Conservation (phyloP, 306 rosid genomes). For the Abrus pulchellus region DNA sequence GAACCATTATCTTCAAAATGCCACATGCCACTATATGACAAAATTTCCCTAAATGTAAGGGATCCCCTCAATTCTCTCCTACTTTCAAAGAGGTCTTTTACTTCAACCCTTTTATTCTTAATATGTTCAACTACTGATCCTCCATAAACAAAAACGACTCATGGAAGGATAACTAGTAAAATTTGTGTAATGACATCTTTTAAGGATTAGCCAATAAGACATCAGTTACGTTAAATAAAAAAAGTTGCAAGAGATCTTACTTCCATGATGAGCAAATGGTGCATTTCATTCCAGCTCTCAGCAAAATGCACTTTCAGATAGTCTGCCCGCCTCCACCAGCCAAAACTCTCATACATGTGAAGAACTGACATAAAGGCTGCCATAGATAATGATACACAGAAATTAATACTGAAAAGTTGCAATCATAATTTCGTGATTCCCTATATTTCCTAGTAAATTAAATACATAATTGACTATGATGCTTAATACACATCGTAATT, state of each 20-base stretch:
- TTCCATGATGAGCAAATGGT: constrained; percentile 98
- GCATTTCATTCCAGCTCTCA: constrained; percentile 99
- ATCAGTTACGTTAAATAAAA: neutral
- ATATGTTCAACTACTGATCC: constrained; percentile 36
- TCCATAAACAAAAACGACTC: constrained; percentile 31
- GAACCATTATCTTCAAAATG: constrained; percentile 10
- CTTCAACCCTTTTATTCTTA: constrained; percentile 13
- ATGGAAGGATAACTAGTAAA: constrained; percentile 32
- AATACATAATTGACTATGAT: constrained; percentile 38
- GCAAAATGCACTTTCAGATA: constrained; percentile 98
- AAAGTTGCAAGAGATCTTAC: constrained; percentile 52
- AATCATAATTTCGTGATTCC: constrained; percentile 36
- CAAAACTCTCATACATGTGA: constrained; percentile 95
- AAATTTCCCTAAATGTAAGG: neutral
- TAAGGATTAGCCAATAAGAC: constrained; percentile 35
- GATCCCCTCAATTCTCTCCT: constrained; percentile 1
- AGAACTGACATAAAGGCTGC: constrained; percentile 95
- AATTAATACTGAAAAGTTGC: constrained; percentile 32
- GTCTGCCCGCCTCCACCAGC: constrained; percentile 99
- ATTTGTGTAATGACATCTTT: constrained; percentile 23
- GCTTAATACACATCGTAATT: neutral
- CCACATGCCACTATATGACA: neutral
- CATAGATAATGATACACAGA: constrained; percentile 40
- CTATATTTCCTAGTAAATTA: constrained; percentile 33
- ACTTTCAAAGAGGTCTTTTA: constrained; percentile 4